These are phyloP conservation scores for Aspergillus bertholletiae DNA, from an alignment of 495 filamentous ascomycete species.

Conservation along the genomic window DNA sequence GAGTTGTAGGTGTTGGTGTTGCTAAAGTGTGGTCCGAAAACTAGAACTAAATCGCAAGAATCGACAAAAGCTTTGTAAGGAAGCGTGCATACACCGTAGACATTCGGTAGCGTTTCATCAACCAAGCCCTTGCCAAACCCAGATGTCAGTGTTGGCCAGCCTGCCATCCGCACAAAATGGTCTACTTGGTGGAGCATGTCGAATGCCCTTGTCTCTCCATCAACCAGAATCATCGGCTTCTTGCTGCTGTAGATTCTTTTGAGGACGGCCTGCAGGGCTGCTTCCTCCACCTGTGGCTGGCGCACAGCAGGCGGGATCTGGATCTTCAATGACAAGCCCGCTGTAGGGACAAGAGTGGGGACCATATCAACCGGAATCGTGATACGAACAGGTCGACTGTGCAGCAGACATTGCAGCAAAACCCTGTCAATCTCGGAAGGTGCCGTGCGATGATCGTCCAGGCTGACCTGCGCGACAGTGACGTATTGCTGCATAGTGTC, in stretches of 20 bases:
- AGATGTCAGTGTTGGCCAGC: slow-evolving; percentile 32
- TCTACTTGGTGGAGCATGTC: slow-evolving; percentile 26
- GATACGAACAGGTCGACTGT: slow-evolving; percentile 42
- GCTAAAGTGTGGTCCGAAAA: slow-evolving; percentile 31
- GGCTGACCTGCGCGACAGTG: slow-evolving; percentile 36
- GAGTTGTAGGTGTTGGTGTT: slow-evolving; percentile 36
- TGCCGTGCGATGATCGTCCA: slow-evolving; percentile 30
- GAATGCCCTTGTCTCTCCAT: slow-evolving; percentile 27
- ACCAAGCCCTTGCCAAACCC: slow-evolving; percentile 37
- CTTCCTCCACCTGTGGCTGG: no score
- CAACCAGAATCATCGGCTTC: slow-evolving; percentile 26
- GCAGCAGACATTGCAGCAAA: slow-evolving; percentile 32
- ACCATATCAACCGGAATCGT: slow-evolving; percentile 43
- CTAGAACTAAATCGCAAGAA: slow-evolving; percentile 29
- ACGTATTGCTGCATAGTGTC: slow-evolving; percentile 34
- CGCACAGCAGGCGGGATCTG: no score
- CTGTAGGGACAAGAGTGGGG: no score
- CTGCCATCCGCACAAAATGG: slow-evolving; percentile 22
- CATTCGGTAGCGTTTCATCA: slow-evolving; percentile 31
- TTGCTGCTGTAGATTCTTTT: no score
- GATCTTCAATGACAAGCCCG: no score
- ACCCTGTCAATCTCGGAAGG: slow-evolving; percentile 37
- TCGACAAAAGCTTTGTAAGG: slow-evolving; percentile 24
- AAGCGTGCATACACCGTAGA: slow-evolving; percentile 28
- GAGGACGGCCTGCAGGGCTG: no score